A percentile compares a stretch with the other conserved stretches of the same genome.
These are phyloP conservation scores for Aspergillus neoniger DNA, from an alignment of 2,329 filamentous ascomycete species.

Conservation along the genomic window DNA sequence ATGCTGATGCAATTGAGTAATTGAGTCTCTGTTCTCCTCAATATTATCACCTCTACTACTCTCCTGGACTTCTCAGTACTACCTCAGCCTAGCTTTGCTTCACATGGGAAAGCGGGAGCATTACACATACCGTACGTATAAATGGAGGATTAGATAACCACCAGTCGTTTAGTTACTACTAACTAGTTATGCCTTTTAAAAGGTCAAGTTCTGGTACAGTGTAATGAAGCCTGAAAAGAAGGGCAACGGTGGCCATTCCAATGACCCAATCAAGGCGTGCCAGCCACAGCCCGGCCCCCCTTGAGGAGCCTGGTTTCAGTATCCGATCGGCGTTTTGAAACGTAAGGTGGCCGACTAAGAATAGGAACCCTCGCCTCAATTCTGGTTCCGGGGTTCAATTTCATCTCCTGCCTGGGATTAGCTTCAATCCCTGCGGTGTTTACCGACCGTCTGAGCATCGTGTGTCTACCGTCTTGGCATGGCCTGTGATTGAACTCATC, in stretches of 20 bases:
- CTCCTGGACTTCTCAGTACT: no score
- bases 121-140: no score
- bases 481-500: no score
- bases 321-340: conserved; percentile 19
- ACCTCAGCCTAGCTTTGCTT: no score
- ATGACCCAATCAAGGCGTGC: conserved; percentile 9
- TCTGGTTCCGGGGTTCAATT: conserved; percentile 3
- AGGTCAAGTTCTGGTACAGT: no score
- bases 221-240: conserved; percentile 3
- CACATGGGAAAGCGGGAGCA: no score
- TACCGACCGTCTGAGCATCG: neutral
- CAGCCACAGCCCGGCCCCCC: conserved; percentile 7
- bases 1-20: no score
- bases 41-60: no score
- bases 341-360: conserved; percentile 13
- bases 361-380: conserved; percentile 4
- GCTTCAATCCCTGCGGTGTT: neutral
- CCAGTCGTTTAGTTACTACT: neutral
- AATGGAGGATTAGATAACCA: no score
- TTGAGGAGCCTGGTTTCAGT: conserved; percentile 13
- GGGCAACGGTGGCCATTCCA: conserved; percentile 15
- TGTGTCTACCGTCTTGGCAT: neutral
- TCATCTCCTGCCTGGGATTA: neutral
- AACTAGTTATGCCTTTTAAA: neutral
- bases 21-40: no score